Evolutionary conservation across 768 basidiomycete species (phyloP), one percentile per base, ranked within the genome.

Genomic region (Lentinula aciculospora): DNA sequence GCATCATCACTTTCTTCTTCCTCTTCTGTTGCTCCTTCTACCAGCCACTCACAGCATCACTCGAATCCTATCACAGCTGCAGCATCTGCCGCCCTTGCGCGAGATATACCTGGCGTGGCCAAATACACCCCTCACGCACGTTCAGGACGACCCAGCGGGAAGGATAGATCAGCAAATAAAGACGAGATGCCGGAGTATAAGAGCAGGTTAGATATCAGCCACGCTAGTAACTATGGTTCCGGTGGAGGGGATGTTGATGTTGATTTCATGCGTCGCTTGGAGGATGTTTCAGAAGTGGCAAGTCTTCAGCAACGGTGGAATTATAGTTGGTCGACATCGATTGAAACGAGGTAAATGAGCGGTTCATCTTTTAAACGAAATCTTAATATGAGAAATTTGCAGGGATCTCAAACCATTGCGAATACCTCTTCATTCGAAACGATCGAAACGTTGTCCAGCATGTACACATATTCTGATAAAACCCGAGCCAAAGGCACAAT

Each of bases 391-490:
- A n/a, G 37, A 15, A 21, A 23, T 56, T 15, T 47, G 3, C 69
- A 95, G 92, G 31, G 88, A 94, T 40, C 78, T 95, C 12, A 84
- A 83, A 67, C 97, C 97, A 0, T 77, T 92, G 46, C 89, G 97
- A 31, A 92, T 98, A 63, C 94, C 93, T 0, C 78, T 99, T 0
- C 92, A 90, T 62, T 91, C 94, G 0, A 98, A 98, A 70, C 84
- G 89, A 53, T 94, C 94, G 3, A 98, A 98, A 72, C 92, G 97
- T 3, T 99, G 97, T 74, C 88, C 94, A 13, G 81, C 79, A 2
- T 99, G 97, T 68, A 86, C 91, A 17, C 96, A 98, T 70, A 97
- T 98, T 64, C 82, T 99, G 61, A 97, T 98, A 72, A 97, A 98
- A 69, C 97, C 97, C 3, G 97, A 99, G 69, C 90, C 95, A 67